These are phyloP conservation scores for Spinellus fusiger DNA, from an alignment of 192 early-diverging fungal genomes.

Conservation along the genomic window DNA sequence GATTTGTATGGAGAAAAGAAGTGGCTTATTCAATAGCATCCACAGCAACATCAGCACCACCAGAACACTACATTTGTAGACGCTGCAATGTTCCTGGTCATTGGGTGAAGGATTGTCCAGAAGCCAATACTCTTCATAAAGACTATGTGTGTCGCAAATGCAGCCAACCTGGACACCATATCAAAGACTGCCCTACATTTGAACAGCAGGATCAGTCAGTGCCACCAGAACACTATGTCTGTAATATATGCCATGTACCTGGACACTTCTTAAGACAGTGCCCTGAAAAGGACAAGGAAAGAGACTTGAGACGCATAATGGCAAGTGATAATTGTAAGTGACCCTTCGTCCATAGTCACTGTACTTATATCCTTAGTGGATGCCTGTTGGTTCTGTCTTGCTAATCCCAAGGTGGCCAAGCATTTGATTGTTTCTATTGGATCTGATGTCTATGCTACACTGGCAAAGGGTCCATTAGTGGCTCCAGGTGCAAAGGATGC, in stretches of 20 bases:
- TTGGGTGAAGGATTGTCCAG: conserved; percentile 56
- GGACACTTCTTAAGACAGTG: conserved; percentile 50
- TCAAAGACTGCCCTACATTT: conserved; percentile 53
- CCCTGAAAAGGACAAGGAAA: conserved; percentile 18
- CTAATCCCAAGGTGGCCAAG: conserved; percentile 84
- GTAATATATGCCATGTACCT: conserved; percentile 43
- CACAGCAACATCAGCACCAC: conserved; percentile 27
- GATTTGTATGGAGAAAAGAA: conserved; percentile 27
- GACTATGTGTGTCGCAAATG: conserved; percentile 60
- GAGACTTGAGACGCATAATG: conserved; percentile 45
- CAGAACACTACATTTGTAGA: conserved; percentile 53
- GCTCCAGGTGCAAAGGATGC: conserved; percentile 16
- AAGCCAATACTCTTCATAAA: conserved; percentile 18
- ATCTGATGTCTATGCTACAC: conserved; percentile 72
- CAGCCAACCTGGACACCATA: conserved; percentile 56
- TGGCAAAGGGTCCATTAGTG: conserved; percentile 85
- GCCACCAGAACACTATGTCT: conserved; percentile 32
- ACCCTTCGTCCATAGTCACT: conserved; percentile 16
- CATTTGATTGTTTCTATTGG: conserved; percentile 86
- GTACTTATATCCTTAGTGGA: conserved; percentile 10
- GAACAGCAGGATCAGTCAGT: conserved; percentile 18
- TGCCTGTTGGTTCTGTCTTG: conserved; percentile 95
- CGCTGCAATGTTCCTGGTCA: conserved; percentile 62
- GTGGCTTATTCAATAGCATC: conserved; percentile 10
- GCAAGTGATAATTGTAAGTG: conserved; percentile 49